phyloP scores from a whole-genome alignment of 2,329 filamentous ascomycete species.

The Ciborinia camelliae region DNA sequence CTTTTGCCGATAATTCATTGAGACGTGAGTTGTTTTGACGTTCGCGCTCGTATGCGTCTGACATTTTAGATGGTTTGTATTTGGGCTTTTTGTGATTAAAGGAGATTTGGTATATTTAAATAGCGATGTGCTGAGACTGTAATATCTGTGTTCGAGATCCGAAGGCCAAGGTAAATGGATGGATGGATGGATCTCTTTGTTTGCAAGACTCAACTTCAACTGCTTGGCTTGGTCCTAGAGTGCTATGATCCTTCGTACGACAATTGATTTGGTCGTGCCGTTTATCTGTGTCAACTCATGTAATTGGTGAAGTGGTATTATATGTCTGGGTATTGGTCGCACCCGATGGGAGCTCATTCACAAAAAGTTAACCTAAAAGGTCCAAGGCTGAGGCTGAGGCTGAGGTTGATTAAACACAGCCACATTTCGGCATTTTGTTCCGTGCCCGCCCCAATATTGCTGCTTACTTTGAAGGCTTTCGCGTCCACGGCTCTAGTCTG shows the following conservation, averaged over 20 bases:
- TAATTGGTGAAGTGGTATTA: background rate
- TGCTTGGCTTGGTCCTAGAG: background rate
- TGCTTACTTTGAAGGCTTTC: background rate
- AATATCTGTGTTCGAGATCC: constrained; percentile 9
- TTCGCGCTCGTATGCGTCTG: constrained; percentile 75
- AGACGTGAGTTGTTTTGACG: constrained; percentile 94
- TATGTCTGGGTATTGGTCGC: background rate
- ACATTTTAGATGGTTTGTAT: constrained; percentile 48
- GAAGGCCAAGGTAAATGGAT: background rate
- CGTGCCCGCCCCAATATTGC: background rate
- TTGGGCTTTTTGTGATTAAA: background rate
- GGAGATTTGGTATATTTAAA: background rate
- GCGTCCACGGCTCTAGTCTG: background rate
- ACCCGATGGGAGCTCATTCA: background rate
- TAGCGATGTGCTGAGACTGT: background rate
- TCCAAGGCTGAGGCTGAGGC: background rate
- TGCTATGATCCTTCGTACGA: background rate
- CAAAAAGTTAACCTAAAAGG: background rate
- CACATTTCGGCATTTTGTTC: background rate
- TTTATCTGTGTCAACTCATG: background rate
- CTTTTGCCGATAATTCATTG: constrained; percentile 85
- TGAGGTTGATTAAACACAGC: background rate
- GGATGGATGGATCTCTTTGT: constrained; percentile 8
- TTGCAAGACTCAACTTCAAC: background rate
- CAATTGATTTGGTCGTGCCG: background rate